Conservation (phyloP, 805 yeast species). For the Limtongia smithiae region DNA sequence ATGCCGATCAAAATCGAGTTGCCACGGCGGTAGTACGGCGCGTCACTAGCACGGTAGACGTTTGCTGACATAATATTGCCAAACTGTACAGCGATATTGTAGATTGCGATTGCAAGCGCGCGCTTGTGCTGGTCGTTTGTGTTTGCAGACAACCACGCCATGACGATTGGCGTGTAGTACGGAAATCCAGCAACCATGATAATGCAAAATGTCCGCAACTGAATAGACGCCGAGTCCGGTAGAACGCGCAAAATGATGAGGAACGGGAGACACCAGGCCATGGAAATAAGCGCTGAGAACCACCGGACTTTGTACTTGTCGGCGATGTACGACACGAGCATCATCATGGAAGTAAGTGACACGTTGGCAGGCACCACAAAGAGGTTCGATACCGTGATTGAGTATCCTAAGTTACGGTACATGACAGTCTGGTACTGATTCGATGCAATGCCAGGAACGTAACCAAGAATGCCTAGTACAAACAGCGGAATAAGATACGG, state of each 20-base stretch:
- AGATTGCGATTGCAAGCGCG: conserved; percentile 61
- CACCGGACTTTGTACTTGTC: conserved; percentile 24
- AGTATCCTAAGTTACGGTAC: conserved; percentile 48
- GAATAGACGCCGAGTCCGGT: conserved; percentile 16
- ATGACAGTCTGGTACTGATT: conserved; percentile 48
- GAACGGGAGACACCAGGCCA: conserved; percentile 25
- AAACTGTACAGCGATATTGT: conserved; percentile 61
- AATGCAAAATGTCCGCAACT: conserved; percentile 24
- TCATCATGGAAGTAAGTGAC: conserved; percentile 33
- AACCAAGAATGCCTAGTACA: conserved; percentile 45
- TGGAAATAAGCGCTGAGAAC: conserved; percentile 21
- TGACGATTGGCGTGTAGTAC: conserved; percentile 43
- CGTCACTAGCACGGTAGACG: conserved; percentile 55
- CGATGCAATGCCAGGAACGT: conserved; percentile 42
- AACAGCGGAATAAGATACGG: conserved; percentile 55
- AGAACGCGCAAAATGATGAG: conserved; percentile 16
- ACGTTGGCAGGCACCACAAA: conserved; percentile 49
- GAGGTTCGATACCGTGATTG: conserved; percentile 50
- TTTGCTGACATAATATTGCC: conserved; percentile 54
- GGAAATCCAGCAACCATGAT: conserved; percentile 16
- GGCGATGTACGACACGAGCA: conserved; percentile 25
- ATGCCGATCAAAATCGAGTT: conserved; percentile 36
- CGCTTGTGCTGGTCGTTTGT: conserved; percentile 58
- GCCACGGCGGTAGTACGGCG: conserved; percentile 61
- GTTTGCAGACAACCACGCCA: conserved; percentile 58